Percentiles rank a stretch among this genome's conserved stretches.
Conservation (phyloP, 2,329 filamentous ascomycete genomes). For the Apiospora koreana region DNA sequence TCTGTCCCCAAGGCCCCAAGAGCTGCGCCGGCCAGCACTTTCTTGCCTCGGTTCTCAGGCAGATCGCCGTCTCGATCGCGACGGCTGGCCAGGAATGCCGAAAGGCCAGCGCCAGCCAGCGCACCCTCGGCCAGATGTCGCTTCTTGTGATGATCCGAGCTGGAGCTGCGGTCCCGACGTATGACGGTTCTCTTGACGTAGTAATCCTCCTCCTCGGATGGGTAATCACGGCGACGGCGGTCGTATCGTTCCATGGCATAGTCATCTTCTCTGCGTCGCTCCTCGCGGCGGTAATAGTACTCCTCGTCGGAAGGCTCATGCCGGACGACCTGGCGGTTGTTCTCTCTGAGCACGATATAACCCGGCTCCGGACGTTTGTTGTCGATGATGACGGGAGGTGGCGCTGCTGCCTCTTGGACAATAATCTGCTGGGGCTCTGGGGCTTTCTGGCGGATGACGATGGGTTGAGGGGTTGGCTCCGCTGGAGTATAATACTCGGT, state of each 20-base stretch:
- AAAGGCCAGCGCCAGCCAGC: slow-evolving; percentile 62
- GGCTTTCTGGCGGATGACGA: slow-evolving; percentile 58
- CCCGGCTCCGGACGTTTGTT: slow-evolving; percentile 41
- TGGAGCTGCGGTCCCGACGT: slow-evolving; percentile 52
- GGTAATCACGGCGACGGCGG: slow-evolving; percentile 38
- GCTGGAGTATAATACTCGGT: slow-evolving; percentile 61
- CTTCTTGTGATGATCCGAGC: slow-evolving; percentile 53
- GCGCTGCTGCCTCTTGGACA: slow-evolving; percentile 56
- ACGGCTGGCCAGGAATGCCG: slow-evolving; percentile 59
- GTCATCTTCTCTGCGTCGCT: slow-evolving; percentile 34
- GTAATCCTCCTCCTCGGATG: slow-evolving; percentile 46
- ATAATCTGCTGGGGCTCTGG: slow-evolving; percentile 61
- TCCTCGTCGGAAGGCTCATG: slow-evolving; percentile 44
- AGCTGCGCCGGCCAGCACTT: slow-evolving; percentile 62
- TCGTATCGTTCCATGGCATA: slow-evolving; percentile 32
- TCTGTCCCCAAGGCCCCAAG: slow-evolving; percentile 65
- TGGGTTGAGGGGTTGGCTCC: slow-evolving; percentile 49
- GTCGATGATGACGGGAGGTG: slow-evolving; percentile 52
- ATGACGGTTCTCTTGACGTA: slow-evolving; percentile 48
- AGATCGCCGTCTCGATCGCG: slow-evolving; percentile 52
- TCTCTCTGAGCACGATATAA: slow-evolving; percentile 46
- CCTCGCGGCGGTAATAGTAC: slow-evolving; percentile 50
- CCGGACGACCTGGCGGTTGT: slow-evolving; percentile 37
- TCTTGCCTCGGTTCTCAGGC: slow-evolving; percentile 54
- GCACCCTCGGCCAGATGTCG: slow-evolving; percentile 66